A percentile compares a stretch with the other conserved stretches of the same genome.
Conservation (phyloP, 2,329 filamentous ascomycete species). For the Colletotrichum aenigma region DNA sequence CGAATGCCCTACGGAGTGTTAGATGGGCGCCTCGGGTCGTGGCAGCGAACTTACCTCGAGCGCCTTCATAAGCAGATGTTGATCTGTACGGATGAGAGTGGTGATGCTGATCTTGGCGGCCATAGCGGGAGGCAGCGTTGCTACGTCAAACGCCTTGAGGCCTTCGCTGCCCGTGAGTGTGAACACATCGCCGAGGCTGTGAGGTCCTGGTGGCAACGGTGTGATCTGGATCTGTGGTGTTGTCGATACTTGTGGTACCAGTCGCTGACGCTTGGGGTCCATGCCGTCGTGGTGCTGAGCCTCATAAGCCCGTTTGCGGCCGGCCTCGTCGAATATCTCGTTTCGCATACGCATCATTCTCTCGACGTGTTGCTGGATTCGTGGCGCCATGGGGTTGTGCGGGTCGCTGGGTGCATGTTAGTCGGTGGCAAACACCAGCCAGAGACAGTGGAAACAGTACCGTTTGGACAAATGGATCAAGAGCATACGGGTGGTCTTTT, state of each 20-base stretch:
- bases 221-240: conserved; percentile 59
- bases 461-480: conserved; percentile 83
- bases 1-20: conserved; percentile 50
- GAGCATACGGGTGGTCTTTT: conserved; percentile 86
- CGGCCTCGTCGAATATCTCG: conserved; percentile 80
- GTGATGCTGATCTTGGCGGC: conserved; percentile 83
- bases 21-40: conserved; percentile 18
- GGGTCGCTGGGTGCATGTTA: conserved; percentile 66
- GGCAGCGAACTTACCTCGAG: conserved; percentile 62
- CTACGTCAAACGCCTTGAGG: conserved; percentile 81
- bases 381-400: conserved; percentile 73
- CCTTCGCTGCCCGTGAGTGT: conserved; percentile 80
- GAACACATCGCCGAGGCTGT: conserved; percentile 83
- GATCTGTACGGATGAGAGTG: conserved; percentile 75
- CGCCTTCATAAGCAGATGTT: conserved; percentile 71
- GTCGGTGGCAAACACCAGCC: background rate
- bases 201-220: conserved; percentile 74
- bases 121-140: conserved; percentile 75
- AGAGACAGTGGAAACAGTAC: conserved; percentile 45
- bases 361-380: conserved; percentile 88
- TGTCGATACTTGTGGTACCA: conserved; percentile 38
- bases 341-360: conserved; percentile 77
- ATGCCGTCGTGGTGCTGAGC: conserved; percentile 73
- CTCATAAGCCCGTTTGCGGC: conserved; percentile 76
- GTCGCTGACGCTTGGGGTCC: conserved; percentile 84